Base-by-base conservation (phyloP, 306 rosid species). In the Amphicarpaea edgeworthii region DNA sequence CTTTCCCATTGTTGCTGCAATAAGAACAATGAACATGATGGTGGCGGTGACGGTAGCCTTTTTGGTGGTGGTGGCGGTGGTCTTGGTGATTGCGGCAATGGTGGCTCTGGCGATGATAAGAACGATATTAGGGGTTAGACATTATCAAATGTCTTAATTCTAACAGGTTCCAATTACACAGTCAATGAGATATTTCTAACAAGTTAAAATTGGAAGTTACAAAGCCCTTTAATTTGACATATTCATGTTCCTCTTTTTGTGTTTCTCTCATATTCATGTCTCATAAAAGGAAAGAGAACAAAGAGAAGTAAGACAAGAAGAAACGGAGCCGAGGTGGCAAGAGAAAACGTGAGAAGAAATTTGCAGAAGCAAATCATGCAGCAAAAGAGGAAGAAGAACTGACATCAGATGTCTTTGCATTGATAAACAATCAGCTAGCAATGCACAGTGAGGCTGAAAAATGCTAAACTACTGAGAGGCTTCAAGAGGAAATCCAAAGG, bases 311-410 rank as follows among this genome's bases (percentile, higher is more conserved):
- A 60, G 78, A 54, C 59, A 61, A 61, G 24, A 95, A 92, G 89
- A 95, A 86, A 85, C 90, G 93, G 28, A 90, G 89, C 85, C 75
- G 97, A 82, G 98, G 98, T 8, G 98, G 98, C 43, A 90, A 83
- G 87, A 86, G 93, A 69, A 95, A 95, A 62, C 98, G 97, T 0
- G 97, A 90, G 0, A 95, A 92, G 83, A 95, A 87, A 84, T 85
- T 87, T 32, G 97, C 97, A 55, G 93, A 82, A 54, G 81, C 88
- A 11, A 40, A 38, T 66, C 89, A 88, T 37, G 87, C 84, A 3
- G 88, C 90, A 4, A 95, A 95, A 78, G 93, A 87, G 64, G 72
- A 84, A 43, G 92, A 86, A 70, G 90, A 88, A 62, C 74, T 82
- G 0, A 70, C 79, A 5, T 83, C 96, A 50, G 98, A 95, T 77